Evolutionary conservation across 345 rosid genomes (phyloP).

Genomic region (Theobroma cacao): DNA sequence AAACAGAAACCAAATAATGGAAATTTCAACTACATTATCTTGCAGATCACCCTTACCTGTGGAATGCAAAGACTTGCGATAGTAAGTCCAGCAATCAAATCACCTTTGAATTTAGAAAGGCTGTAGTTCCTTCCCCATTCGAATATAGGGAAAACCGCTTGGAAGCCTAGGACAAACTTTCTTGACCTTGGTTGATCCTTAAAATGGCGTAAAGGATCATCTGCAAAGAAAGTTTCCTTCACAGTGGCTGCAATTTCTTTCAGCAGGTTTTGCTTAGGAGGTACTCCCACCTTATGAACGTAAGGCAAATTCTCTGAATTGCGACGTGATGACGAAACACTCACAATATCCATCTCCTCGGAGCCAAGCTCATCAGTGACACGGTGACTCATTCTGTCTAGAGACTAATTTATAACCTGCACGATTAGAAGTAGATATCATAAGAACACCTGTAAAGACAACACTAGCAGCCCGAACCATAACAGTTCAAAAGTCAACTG

Average conservation of each 20-base stretch:
- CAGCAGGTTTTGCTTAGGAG: slow-evolving; percentile 71
- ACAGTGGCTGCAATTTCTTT: slow-evolving; percentile 53
- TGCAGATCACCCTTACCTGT: slow-evolving; percentile 42
- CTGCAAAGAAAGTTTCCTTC: slow-evolving; percentile 82
- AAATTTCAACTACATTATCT: not conserved
- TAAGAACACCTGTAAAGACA: not conserved
- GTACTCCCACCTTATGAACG: slow-evolving; percentile 71
- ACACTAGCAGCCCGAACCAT: not conserved
- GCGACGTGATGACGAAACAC: slow-evolving; percentile 8
- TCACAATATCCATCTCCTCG: slow-evolving; percentile 8
- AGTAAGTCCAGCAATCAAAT: slow-evolving; percentile 80
- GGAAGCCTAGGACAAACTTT: slow-evolving; percentile 58
- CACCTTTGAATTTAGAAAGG: slow-evolving; percentile 58
- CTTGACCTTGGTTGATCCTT: slow-evolving; percentile 66
- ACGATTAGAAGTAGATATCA: not conserved
- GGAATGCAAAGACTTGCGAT: slow-evolving; percentile 97
- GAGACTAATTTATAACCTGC: not conserved
- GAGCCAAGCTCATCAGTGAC: not conserved
- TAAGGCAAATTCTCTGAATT: slow-evolving; percentile 23
- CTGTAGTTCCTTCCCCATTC: slow-evolving; percentile 64
- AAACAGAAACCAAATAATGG: not conserved
- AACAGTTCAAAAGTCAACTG: not conserved
- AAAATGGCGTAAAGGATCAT: slow-evolving; percentile 79
- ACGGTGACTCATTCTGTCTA: not conserved
- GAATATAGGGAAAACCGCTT: slow-evolving; percentile 73